A percentile compares a stretch with the other conserved stretches of the same genome.
Evolutionary conservation across 805 yeast genomes (phyloP).

Genomic region (Novakomyces olei): DNA sequence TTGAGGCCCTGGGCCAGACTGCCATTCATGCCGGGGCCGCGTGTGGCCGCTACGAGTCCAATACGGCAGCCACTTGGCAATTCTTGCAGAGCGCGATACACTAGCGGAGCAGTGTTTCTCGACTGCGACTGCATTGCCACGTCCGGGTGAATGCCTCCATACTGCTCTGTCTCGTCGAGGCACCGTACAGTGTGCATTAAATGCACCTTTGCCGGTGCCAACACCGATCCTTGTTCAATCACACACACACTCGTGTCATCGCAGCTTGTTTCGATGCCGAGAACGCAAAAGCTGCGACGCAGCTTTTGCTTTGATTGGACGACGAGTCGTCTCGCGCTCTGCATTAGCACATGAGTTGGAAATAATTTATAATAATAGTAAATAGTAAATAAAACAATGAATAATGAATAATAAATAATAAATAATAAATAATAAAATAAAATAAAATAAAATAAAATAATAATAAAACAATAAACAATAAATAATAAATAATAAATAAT

Average conservation of each 20-base stretch:
- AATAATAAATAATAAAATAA: too few relatives aligned
- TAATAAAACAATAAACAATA: too few relatives aligned
- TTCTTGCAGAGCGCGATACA: constrained; percentile 21
- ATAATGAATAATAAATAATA: too few relatives aligned
- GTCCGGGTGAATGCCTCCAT: constrained; percentile 78
- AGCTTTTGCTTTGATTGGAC: too few relatives aligned
- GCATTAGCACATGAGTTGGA: too few relatives aligned
- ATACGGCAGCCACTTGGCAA: constrained; percentile 15
- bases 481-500: too few relatives aligned
- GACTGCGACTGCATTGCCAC: constrained; percentile 69
- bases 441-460: too few relatives aligned
- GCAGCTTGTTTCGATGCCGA: constrained; percentile 83
- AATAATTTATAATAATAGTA: too few relatives aligned
- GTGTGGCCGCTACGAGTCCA: constrained; percentile 66
- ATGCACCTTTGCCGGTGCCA: constrained; percentile 26
- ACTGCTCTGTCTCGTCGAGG: constrained; percentile 30
- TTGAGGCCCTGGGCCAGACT: constrained; percentile 64
- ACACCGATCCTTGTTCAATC: constrained; percentile 25
- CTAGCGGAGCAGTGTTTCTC: constrained; percentile 28
- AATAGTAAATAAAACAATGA: too few relatives aligned
- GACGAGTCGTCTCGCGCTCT: too few relatives aligned
- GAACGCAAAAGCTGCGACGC: constrained; percentile 20
- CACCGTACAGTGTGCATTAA: constrained; percentile 39
- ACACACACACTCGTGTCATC: constrained; percentile 86
- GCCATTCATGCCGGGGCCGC: constrained; percentile 96